Conservation (phyloP, 345 rosid genomes). For the Erysimum cheiranthoides region DNA sequence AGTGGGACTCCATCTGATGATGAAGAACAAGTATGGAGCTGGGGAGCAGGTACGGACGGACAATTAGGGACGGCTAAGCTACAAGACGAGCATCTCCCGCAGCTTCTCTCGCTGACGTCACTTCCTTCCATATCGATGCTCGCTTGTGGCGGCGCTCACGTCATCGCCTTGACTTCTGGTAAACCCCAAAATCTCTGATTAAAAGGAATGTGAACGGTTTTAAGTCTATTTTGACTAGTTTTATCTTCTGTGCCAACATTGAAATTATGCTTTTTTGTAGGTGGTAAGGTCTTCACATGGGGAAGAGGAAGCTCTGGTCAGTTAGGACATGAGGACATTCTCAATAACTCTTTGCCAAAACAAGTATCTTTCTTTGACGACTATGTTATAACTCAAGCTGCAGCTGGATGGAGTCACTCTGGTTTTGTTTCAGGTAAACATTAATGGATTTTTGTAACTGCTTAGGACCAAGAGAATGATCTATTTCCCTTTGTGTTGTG, state of each 20-base stretch:
- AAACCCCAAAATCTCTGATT: constrained; percentile 7
- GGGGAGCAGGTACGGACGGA: constrained; percentile 98
- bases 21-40: constrained; percentile 70
- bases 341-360: constrained; percentile 56
- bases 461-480: no score
- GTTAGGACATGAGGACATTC: constrained; percentile 77
- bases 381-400: constrained; percentile 53
- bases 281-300: constrained; percentile 78
- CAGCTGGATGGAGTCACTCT: constrained; percentile 95
- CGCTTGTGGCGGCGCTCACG: constrained; percentile 96
- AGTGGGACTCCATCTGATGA: background rate
- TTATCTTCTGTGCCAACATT: background rate
- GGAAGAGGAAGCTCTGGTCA: constrained; percentile 97
- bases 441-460: background rate
- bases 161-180: constrained; percentile 74
- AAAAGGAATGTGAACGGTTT: background rate
- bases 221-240: background rate
- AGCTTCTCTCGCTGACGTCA: constrained; percentile 61
- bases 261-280: constrained; percentile 43
- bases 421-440: constrained; percentile 84
- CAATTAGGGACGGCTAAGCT: constrained; percentile 76
- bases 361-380: constrained; percentile 49
- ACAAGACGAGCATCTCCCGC: constrained; percentile 81
- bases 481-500: no score
- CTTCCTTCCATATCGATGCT: constrained; percentile 62